phyloP scores from a whole-genome alignment of 1,139 yeast species.

The Chernovozyma aurita region DNA sequence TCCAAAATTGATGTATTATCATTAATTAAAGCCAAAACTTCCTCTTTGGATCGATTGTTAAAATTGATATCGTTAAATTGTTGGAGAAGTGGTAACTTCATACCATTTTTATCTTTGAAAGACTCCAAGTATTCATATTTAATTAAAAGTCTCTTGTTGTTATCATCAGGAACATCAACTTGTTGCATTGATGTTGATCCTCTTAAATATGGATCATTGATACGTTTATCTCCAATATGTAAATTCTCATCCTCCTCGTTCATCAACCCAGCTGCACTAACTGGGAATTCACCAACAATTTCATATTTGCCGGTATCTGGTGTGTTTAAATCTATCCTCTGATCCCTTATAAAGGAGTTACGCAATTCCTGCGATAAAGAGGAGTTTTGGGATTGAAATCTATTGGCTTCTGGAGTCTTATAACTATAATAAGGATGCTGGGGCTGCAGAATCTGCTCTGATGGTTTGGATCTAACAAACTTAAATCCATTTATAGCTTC shows the following conservation, averaged over 20 bases:
- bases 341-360: conserved; percentile 14
- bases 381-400: conserved; percentile 2
- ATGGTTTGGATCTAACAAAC: conserved; percentile 30
- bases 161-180: neutral
- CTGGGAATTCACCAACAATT: conserved; percentile 33
- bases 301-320: conserved; percentile 16
- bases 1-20: conserved; percentile 17
- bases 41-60: conserved; percentile 8
- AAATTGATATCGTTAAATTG: conserved; percentile 9
- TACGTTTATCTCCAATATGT: conserved; percentile 40
- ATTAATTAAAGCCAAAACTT: conserved; percentile 19
- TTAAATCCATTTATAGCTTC: conserved; percentile 30
- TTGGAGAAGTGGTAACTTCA: conserved; percentile 18
- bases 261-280: conserved; percentile 36
- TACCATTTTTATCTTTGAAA: conserved; percentile 14
- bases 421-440: conserved; percentile 13
- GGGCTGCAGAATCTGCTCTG: no score
- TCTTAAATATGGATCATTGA: conserved; percentile 34
- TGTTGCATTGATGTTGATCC: conserved; percentile 3
- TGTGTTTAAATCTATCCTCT: conserved; percentile 8
- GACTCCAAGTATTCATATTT: conserved; percentile 5
- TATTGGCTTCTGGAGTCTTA: conserved; percentile 19
- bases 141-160: conserved; percentile 3
- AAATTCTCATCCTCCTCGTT: conserved; percentile 27
- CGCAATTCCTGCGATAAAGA: conserved; percentile 12